Evolutionary conservation across 2,329 filamentous ascomycete species (phyloP).

Genomic region (Colletotrichum sp.): DNA sequence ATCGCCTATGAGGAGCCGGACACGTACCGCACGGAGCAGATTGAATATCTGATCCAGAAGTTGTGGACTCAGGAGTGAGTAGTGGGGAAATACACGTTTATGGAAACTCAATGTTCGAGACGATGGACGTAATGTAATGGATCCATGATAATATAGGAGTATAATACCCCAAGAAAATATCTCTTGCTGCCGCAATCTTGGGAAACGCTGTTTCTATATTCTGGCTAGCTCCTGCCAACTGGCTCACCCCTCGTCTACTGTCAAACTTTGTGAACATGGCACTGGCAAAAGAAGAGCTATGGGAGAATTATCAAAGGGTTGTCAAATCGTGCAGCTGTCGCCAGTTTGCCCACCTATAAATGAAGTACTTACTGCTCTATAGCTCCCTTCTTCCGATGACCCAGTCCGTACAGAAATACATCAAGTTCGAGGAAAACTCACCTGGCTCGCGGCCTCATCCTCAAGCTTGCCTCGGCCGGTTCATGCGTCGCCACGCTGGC

Average conservation of each 20-base stretch:
- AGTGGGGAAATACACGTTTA: not conserved
- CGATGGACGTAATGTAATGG: not conserved
- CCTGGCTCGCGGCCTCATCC: not conserved
- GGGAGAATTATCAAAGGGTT: not conserved
- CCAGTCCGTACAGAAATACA: not conserved
- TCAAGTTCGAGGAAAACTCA: not conserved
- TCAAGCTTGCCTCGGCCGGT: not conserved
- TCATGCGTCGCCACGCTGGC: not conserved
- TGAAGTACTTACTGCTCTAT: not conserved
- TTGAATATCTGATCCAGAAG: slow-evolving; percentile 38
- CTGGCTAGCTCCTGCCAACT: not conserved
- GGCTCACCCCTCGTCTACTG: not conserved
- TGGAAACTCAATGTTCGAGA: not conserved
- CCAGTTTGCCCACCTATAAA: not conserved
- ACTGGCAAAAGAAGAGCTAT: not conserved
- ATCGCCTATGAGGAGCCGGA: slow-evolving; percentile 49
- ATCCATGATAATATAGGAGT: not conserved
- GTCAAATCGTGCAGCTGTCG: not conserved
- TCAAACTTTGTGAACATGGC: not conserved
- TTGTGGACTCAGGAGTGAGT: slow-evolving; percentile 1
- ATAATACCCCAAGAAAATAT: not conserved
- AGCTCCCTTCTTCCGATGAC: not conserved
- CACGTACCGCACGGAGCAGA: slow-evolving; percentile 46
- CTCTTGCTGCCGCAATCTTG: not conserved
- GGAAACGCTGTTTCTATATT: not conserved